Base-by-base conservation (phyloP, 2,329 filamentous ascomycete species). In the Colletotrichum tofieldiae region DNA sequence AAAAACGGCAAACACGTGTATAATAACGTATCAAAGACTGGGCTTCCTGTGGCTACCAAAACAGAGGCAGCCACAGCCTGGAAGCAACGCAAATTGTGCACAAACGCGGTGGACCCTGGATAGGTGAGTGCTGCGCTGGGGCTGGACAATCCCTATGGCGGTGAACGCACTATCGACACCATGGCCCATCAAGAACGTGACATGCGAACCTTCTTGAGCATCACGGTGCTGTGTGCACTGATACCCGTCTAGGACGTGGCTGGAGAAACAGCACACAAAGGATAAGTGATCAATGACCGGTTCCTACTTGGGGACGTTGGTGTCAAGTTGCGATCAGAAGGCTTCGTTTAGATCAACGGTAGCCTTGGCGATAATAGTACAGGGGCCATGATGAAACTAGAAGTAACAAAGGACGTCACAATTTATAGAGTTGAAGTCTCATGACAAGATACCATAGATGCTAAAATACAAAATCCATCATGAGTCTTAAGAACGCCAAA, bases 1-100 rank as follows among this genome's bases (percentile, higher is more conserved):
- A 82, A 82, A 71, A 72, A 65, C 1, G 80, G 81, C 8, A 74
- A 76, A 47, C 81, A 83, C 56, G 81, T 82, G 11, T 81, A 83
- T 71, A 83, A 81, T 12, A 82, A 83, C 72, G 83, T 82, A 79
- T 80, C 80, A 26, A 84, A 84, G 60, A 82, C 82, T 8, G 81
- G 79, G 1, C 77, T 84, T 18, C 82, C 82, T 74, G 83, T 84
- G 81, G 80, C 83, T 55, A 83, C 82, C 0, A 80, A 83, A 71
- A 82, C 81, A 0, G 81, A 84, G 61, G 79, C 80, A 6, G 71
- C 68, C 0, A 49, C 60, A 7, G 76, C 78, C 2, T 84, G 82
- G 82, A 62, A 74, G 26, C 73, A 64, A 1, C 73, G 76, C 12
- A 52, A 74, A 16, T 78, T 82, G 26, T 81, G 79, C 3, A 82